Evolutionary conservation across 257 asterid species (phyloP).

Genomic region (Mitragyna speciosa): DNA sequence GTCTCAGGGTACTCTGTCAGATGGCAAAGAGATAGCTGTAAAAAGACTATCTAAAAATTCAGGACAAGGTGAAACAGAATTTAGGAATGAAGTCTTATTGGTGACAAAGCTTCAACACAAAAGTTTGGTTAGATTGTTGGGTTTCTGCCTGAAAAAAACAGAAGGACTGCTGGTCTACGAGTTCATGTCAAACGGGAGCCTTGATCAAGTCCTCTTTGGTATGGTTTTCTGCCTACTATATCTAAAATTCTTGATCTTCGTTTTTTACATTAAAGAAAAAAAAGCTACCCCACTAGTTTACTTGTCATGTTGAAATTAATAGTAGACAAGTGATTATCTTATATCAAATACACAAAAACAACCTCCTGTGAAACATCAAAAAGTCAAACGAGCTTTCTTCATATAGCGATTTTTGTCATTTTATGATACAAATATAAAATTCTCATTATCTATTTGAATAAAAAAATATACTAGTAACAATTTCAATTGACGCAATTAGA

Average conservation of each 20-base stretch:
- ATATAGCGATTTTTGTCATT: no score
- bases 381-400: no score
- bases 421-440: no score
- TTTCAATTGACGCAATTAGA: no score
- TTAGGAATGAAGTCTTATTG: constrained; percentile 24
- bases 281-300: no score
- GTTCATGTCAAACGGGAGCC: constrained; percentile 25
- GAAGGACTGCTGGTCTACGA: constrained; percentile 31
- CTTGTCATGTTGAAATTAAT: no score
- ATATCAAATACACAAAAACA: no score
- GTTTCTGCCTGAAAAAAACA: constrained; percentile 12
- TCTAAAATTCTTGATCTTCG: neutral
- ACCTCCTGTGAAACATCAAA: no score
- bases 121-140: constrained; percentile 24
- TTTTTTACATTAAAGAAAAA: no score
- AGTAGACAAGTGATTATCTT: no score
- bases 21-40: constrained; percentile 30
- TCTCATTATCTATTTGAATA: no score
- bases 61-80: constrained; percentile 24
- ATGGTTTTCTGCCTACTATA: neutral
- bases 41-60: constrained; percentile 25
- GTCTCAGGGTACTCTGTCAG: constrained; percentile 24
- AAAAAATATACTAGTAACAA: no score
- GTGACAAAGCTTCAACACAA: constrained; percentile 31
- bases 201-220: constrained; percentile 28